These are phyloP conservation scores for Senna tora DNA, from an alignment of 306 rosid genomes.

Conservation along the genomic window DNA sequence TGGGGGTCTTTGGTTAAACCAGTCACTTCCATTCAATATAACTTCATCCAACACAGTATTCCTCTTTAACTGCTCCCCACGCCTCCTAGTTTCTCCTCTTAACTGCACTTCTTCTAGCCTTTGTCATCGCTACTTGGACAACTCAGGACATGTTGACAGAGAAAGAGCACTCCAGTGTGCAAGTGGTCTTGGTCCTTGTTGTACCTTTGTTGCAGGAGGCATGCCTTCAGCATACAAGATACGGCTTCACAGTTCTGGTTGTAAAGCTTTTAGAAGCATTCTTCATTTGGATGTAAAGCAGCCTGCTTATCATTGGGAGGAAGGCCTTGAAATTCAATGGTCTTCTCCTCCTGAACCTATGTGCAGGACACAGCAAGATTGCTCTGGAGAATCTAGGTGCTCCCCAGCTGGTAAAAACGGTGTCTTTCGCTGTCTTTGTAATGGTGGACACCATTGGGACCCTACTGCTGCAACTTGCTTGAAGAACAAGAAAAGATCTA, in stretches of 20 bases:
- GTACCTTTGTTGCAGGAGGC: constrained; percentile 87
- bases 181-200: constrained; percentile 70
- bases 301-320: constrained; percentile 78
- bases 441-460: constrained; percentile 64
- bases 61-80: constrained; percentile 84
- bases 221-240: constrained; percentile 89
- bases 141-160: constrained; percentile 60
- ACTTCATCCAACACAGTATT: constrained; percentile 87
- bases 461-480: constrained; percentile 59
- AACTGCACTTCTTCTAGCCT: constrained; percentile 87
- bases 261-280: constrained; percentile 86
- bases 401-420: constrained; percentile 37
- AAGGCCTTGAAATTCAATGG: constrained; percentile 95
- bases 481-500: constrained; percentile 48
- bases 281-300: constrained; percentile 62
- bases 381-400: constrained; percentile 63
- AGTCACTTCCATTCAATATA: constrained; percentile 83
- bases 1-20: constrained; percentile 85
- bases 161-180: constrained; percentile 60
- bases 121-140: constrained; percentile 75
- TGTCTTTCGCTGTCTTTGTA: constrained; percentile 66
- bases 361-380: constrained; percentile 70
- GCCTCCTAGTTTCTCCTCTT: constrained; percentile 85
- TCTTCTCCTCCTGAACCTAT: constrained; percentile 69
- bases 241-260: constrained; percentile 86